Evolutionary conservation across 129 eudicot species (phyloP).

Genomic region (Escallonia rubra): DNA sequence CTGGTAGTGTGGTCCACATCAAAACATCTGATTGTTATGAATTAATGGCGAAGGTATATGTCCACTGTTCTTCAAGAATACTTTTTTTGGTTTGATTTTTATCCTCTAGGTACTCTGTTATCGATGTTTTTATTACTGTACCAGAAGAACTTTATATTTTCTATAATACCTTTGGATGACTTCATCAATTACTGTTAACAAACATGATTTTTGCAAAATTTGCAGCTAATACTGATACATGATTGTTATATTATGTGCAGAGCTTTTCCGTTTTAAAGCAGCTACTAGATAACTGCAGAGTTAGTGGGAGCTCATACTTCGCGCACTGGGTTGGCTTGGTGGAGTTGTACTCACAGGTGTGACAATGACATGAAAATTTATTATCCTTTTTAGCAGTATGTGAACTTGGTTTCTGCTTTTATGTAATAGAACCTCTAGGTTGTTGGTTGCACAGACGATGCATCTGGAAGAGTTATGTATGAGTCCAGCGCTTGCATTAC

Average conservation of each 20-base stretch:
- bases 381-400: constrained; percentile 6
- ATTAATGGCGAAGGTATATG: constrained; percentile 64
- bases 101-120: neutral
- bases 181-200: no score
- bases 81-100: neutral
- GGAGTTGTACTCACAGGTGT: constrained; percentile 74
- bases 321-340: constrained; percentile 74
- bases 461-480: constrained; percentile 65
- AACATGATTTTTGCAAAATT: neutral
- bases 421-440: constrained; percentile 36
- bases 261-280: constrained; percentile 59
- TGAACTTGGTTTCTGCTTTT: constrained; percentile 17
- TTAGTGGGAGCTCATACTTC: no score
- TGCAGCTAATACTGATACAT: constrained; percentile 8
- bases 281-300: constrained; percentile 58
- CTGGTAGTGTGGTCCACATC: constrained; percentile 40
- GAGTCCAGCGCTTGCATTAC: constrained; percentile 79
- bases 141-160: no score
- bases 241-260: constrained; percentile 37
- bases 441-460: constrained; percentile 45
- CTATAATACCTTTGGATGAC: no score
- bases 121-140: no score
- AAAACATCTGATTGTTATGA: constrained; percentile 46
- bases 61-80: constrained; percentile 1
- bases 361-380: constrained; percentile 10